A percentile compares a stretch with the other conserved stretches of the same genome.
Evolutionary conservation across 2,329 filamentous ascomycete genomes (phyloP).

Genomic region (Calcarisporium arbuscula): DNA sequence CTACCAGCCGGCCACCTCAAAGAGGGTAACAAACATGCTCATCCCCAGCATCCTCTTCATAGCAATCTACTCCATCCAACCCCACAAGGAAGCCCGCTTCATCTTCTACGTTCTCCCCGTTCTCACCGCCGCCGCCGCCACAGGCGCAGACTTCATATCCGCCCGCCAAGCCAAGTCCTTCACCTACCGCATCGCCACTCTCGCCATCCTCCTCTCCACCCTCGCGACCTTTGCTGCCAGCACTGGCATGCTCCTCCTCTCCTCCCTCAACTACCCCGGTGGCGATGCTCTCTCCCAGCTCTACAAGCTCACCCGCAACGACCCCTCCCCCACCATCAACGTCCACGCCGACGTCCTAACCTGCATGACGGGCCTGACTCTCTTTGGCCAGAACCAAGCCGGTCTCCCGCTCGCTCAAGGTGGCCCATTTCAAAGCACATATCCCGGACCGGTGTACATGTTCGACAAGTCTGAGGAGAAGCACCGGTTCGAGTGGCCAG

Average conservation of each 20-base stretch:
- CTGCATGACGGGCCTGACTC: conserved; percentile 66
- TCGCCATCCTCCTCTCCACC: conserved; percentile 53
- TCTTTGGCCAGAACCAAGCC: conserved; percentile 49
- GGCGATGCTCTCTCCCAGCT: conserved; percentile 65
- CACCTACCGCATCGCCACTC: conserved; percentile 47
- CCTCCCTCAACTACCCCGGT: conserved; percentile 89
- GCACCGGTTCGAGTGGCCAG: conserved; percentile 33
- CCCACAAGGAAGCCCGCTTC: conserved; percentile 95
- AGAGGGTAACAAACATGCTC: conserved; percentile 42
- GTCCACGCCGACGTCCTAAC: conserved; percentile 61
- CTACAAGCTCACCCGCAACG: conserved; percentile 25
- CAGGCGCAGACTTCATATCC: conserved; percentile 67
- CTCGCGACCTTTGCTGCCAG: conserved; percentile 54
- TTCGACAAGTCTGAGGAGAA: conserved; percentile 60
- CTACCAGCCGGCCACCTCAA: conserved; percentile 36
- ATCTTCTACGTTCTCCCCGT: conserved; percentile 82
- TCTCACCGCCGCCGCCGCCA: conserved; percentile 69
- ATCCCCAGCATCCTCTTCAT: conserved; percentile 68
- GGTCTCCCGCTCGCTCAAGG: conserved; percentile 28
- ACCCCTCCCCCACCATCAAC: conserved; percentile 21
- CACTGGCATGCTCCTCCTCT: conserved; percentile 65
- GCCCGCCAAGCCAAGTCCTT: conserved; percentile 56
- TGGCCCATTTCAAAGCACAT: conserved; percentile 10
- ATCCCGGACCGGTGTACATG: conserved; percentile 22
- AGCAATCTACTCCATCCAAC: conserved; percentile 75